Evolutionary conservation across 208 protist genomes (phyloP), one percentile per base, ranked within the genome.

Genomic region (Acanthamoeba healyi): DNA sequence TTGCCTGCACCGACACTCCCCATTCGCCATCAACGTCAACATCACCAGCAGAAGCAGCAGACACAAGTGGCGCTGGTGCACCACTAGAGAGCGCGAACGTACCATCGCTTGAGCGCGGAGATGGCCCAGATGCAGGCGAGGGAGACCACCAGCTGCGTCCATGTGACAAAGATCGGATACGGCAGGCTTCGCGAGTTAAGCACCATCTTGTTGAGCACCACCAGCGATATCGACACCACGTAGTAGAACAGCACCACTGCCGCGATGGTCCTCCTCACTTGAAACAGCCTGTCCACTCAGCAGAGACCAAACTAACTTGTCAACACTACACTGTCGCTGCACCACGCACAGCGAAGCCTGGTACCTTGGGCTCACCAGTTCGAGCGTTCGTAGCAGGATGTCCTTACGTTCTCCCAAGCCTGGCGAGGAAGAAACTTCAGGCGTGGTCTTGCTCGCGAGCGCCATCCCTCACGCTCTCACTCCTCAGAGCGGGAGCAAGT

Each of bases 121-220:
- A 92, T 9, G 22, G 46, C 12, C 36, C 61, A 92, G 19, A 92
- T 72, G 61, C 86, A 92, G 7, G 74, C 29, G 0, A 92, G 26
- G 56, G 54, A 19, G 36, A 72, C 42, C 24, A 92, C 44, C 12
- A 92, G 86, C 61, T 92, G 86, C 0, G 44, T 58, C 86, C 86
- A 92, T 2, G 58, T 49, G 61, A 65, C 58, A 56, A 92, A 92
- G 86, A 92, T 15, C 14, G 86, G 86, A 12, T 42, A 72, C 1
- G 49, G 56, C n/a, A 74, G 44, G 19, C 58, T 72, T 38, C 38
- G 67, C 1, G 29, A 58, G 89, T 82, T 82, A 6, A 94, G 42
- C 22, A 96, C 46, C 26, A 77, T 44, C 22, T 95, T 95, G 77
- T 96, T 96, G 6, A 96, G 44, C 29, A 95, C 94, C n/a, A 96